Base-by-base conservation (phyloP, 140 eudicot species). In the Cichorium intybus region DNA sequence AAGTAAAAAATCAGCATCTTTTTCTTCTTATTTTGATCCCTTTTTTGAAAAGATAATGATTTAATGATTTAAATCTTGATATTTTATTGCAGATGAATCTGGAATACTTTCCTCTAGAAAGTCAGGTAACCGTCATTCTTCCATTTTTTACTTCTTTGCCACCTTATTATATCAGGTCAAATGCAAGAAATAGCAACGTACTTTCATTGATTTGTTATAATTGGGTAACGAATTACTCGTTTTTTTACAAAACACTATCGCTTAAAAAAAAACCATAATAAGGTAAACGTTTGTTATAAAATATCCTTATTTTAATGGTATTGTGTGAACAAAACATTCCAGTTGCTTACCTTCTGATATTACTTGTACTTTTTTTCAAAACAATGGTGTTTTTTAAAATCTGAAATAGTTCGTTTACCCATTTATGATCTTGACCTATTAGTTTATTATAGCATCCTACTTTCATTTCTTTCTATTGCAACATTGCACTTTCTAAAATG, bases 41-140 rank as follows among this genome's bases (percentile, higher is more conserved):
- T 43, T 34, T 14, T 7, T 22, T 24, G 5, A 16, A 7, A 6
- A 37, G 15, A 67, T 10, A n/a, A n/a, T n/a, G n/a, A n/a, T n/a
- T n/a, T n/a, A n/a, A 48, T 27, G 70, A 75, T 49, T 49, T 8
- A 10, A 50, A 1, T n/a, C 21, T 24, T 62, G 24, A 49, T n/a
- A n/a, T 29, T 43, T 51, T 45, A 65, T 72, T 74, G 84, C 88
- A 94, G 97, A 94, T 94, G 99, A 94, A 94, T 77, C 74, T 94
- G 85, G 99, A 94, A 68, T 94, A 79, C 79, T 94, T 89, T 69
- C 72, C 99, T 11, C 72, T 86, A 33, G 99, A 94, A 67, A 86
- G 87, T 64, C 99, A 94, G 99, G 99, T 93, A 78, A 5, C 10
- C 14, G 0, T 27, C 39, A 18, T 45, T 66, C 31, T 4, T 54